A percentile compares a stretch with the other conserved stretches of the same genome.
phyloP scores from a whole-genome alignment of 352 stramenopile genomes.

The Phytophthora parvispora region DNA sequence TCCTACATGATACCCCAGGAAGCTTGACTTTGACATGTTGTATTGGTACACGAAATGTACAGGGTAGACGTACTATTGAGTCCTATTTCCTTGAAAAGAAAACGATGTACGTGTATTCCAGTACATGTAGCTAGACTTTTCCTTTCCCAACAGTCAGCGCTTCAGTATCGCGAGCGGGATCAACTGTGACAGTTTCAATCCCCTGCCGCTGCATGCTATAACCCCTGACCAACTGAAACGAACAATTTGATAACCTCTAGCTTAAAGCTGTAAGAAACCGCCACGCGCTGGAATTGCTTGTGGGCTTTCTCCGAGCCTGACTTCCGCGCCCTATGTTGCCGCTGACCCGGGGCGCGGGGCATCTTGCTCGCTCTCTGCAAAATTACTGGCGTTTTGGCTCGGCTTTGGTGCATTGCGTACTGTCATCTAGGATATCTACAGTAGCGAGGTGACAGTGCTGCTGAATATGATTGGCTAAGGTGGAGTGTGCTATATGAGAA shows the following conservation, averaged over 20 bases:
- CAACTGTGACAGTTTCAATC: not conserved
- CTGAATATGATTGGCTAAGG: not conserved
- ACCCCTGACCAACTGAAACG: not conserved
- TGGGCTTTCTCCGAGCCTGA: not conserved
- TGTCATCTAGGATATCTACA: not conserved
- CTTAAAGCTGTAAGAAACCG: slow-evolving; percentile 14
- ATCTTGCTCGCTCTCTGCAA: not conserved
- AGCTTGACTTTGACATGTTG: too few relatives aligned
- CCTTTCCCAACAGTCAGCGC: not conserved
- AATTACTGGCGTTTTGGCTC: not conserved
- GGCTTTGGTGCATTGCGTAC: not conserved
- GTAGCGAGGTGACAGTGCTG: not conserved
- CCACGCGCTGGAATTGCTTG: slow-evolving; percentile 4
- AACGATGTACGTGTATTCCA: not conserved
- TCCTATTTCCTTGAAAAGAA: not conserved
- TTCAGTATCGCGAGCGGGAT: not conserved
- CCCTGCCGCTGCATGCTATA: not conserved
- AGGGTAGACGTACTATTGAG: not conserved
- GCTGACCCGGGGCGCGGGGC: not conserved
- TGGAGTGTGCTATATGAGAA: not conserved
- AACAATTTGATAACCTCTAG: not conserved
- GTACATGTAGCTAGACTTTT: not conserved
- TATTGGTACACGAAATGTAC: not conserved
- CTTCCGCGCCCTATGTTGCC: not conserved
- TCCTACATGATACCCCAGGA: not conserved